Evolutionary conservation across 345 rosid genomes (phyloP).

Genomic region (Turritis glabra): DNA sequence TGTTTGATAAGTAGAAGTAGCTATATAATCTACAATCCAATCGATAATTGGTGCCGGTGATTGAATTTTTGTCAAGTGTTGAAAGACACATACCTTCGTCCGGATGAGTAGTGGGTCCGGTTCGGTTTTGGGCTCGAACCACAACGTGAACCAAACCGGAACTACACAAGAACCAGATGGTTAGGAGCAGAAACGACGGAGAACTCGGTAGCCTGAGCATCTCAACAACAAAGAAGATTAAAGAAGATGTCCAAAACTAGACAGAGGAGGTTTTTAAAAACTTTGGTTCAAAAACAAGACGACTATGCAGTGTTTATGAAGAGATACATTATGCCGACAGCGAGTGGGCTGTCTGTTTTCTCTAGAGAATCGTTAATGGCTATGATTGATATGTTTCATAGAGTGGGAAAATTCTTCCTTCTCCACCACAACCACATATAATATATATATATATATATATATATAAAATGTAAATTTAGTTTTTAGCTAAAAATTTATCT

Average conservation of each 20-base stretch:
- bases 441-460: no score
- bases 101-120: background rate
- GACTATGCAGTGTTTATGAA: background rate
- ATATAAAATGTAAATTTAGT: no score
- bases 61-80: background rate
- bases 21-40: no score
- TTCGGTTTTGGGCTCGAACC: background rate
- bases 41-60: background rate
- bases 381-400: background rate
- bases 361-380: background rate
- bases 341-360: background rate
- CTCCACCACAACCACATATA: no score
- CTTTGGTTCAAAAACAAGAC: background rate
- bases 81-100: background rate
- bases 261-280: background rate
- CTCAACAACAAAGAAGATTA: background rate
- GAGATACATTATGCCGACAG: background rate
- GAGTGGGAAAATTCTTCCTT: no score
- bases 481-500: no score
- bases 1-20: no score
- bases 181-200: background rate
- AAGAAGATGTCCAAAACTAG: background rate
- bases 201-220: background rate
- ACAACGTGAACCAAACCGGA: background rate
- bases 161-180: background rate